Conservation (phyloP, 1,284 basidiomycete genomes). For the Cystobasidiaceae sp. region DNA sequence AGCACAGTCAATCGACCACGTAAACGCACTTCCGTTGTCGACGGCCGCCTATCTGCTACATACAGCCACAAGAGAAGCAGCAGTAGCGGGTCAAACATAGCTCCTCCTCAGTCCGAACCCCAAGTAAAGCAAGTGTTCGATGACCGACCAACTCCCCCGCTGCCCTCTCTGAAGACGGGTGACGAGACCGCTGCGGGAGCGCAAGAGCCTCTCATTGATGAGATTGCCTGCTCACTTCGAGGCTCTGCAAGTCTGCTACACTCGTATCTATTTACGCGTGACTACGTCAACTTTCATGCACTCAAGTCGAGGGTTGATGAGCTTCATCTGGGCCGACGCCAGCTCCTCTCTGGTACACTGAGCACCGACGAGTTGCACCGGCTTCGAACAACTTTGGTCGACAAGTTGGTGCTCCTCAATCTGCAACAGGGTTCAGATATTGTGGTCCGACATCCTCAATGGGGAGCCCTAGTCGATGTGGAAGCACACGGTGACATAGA, state of each 20-base stretch:
- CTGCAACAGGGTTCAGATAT: slow-evolving; percentile 87
- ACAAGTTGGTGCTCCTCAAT: slow-evolving; percentile 80
- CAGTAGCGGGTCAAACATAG: slow-evolving; percentile 30
- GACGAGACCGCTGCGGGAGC: slow-evolving; percentile 80
- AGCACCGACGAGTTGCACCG: slow-evolving; percentile 79
- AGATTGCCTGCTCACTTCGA: slow-evolving; percentile 89
- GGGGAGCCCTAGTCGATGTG: slow-evolving; percentile 79
- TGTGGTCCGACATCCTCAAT: slow-evolving; percentile 87
- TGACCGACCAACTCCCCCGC: slow-evolving; percentile 69
- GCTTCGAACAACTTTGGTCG: slow-evolving; percentile 80
- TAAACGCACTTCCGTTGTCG: slow-evolving; percentile 15
- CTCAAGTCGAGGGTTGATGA: slow-evolving; percentile 87
- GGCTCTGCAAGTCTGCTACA: slow-evolving; percentile 94
- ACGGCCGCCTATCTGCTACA: slow-evolving; percentile 18
- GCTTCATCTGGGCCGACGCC: slow-evolving; percentile 79
- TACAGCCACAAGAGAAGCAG: slow-evolving; percentile 38
- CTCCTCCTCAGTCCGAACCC: slow-evolving; percentile 35
- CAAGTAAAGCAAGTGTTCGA: slow-evolving; percentile 47
- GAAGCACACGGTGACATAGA: slow-evolving; percentile 54
- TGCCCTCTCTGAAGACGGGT: slow-evolving; percentile 85
- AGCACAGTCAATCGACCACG: slow-evolving; percentile 9
- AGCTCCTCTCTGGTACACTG: slow-evolving; percentile 80
- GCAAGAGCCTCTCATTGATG: slow-evolving; percentile 85
- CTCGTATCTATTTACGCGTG: slow-evolving; percentile 76
- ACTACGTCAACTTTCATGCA: slow-evolving; percentile 81